Conservation (phyloP, 768 basidiomycete species). For the Grammothele lineata region DNA sequence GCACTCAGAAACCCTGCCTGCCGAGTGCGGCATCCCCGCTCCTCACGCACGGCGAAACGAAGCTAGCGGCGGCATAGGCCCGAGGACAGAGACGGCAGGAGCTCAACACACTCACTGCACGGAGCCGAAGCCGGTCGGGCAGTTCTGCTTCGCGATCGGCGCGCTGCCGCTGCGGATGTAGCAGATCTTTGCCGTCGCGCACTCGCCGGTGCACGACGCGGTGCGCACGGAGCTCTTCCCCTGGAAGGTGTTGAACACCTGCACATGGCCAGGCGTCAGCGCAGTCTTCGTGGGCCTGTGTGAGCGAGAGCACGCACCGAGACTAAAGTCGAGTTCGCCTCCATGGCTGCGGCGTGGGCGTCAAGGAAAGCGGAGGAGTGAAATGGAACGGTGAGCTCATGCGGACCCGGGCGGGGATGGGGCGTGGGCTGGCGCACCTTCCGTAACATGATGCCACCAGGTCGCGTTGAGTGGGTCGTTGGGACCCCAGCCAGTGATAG, state of each 20-base stretch:
- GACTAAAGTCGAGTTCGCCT: conserved; percentile 52
- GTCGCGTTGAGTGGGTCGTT: conserved; percentile 75
- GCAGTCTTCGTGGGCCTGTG: background rate
- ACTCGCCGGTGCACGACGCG: conserved; percentile 54
- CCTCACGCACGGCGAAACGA: too few species aligned
- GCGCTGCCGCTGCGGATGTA: conserved; percentile 75
- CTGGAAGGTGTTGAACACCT: conserved; percentile 69
- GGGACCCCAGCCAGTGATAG: conserved; percentile 52
- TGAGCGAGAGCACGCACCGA: conserved; percentile 32
- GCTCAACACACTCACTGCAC: conserved; percentile 40
- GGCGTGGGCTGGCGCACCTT: conserved; percentile 54
- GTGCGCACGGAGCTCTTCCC: conserved; percentile 62
- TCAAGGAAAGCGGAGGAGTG: background rate
- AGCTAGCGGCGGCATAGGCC: too few species aligned
- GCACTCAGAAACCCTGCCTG: too few species aligned
- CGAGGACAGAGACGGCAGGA: too few species aligned
- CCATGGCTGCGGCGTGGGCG: conserved; percentile 46
- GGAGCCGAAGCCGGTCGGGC: conserved; percentile 59
- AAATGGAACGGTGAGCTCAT: background rate
- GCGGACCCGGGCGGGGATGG: background rate
- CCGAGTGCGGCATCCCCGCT: too few species aligned
- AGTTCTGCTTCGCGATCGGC: conserved; percentile 55
- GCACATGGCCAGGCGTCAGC: conserved; percentile 3
- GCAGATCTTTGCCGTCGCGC: conserved; percentile 65
- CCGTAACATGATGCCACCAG: conserved; percentile 80